Evolutionary conservation across 352 stramenopile species (phyloP), one percentile per base, ranked within the genome.

Genomic region (Globisporangium solare): DNA sequence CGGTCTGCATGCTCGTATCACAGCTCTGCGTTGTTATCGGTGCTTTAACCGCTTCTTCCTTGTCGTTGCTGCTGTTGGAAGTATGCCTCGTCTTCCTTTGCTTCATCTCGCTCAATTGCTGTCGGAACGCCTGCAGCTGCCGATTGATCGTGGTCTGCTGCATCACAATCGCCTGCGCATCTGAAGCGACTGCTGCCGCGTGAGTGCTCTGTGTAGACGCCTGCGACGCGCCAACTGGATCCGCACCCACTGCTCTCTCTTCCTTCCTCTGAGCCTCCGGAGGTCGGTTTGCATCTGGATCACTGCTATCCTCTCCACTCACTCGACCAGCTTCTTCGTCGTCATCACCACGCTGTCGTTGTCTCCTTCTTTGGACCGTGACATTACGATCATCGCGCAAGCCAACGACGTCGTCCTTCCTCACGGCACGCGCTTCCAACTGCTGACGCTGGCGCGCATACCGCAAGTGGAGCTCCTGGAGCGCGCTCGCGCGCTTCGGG

Each of bases 71-170:
- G 32, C 47, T 20, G 48, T 18, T 42, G 10, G 27, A 13, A 1
- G 54, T 22, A 10, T 31, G 31, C 4, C 18, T 40, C 0, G 66
- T 56, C 37, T 74, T 66, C 67, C 66, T 77, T 27, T 73, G 61
- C 65, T 84, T 64, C 48, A 83, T 80, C 21, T 74, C 72, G 17
- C 45, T 60, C 45, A 84, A 35, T 46, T 84, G 71, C 40, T 62
- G 66, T n/a, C 71, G 71, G 31, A 86, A 65, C 1, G 63, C 60
- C 42, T 79, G 64, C 13, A 86, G 35, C 42, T 84, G 69, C 1
- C 50, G 54, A 24, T 63, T 66, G 13, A 86, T 72, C 47, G 68
- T 45, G 17, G 45, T 61, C 42, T 86, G 66, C 27, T 76, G 67
- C 2, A 55, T 50, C 3, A 61, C 58, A 13, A 78, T 60, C 31